phyloP scores from a whole-genome alignment of 148 eudicot species.

The Fallopia convolvulus region DNA sequence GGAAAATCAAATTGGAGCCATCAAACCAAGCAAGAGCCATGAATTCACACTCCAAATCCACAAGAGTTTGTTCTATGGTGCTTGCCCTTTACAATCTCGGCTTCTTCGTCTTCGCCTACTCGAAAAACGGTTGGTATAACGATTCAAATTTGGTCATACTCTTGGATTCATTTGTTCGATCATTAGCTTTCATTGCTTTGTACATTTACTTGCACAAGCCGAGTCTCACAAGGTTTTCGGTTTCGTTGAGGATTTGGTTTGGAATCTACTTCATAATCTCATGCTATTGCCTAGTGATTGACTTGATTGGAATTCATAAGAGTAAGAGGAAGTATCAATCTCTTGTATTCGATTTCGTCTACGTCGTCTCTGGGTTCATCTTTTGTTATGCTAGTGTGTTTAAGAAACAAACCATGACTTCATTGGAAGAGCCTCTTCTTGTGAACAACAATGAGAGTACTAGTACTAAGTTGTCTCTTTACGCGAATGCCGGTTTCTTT shows the following conservation, averaged over 20 bases:
- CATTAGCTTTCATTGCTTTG: conserved; percentile 30
- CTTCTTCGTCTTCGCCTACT: conserved; percentile 30
- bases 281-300: conserved; percentile 42
- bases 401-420: conserved; percentile 17
- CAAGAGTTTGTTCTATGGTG: conserved; percentile 24
- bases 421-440: conserved; percentile 44
- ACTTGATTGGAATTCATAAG: conserved; percentile 14
- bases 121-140: conserved; percentile 42
- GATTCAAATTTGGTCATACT: conserved; percentile 25
- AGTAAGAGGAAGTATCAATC: conserved; percentile 7
- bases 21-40: conserved; percentile 18
- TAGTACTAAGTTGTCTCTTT: conserved; percentile 37
- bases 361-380: conserved; percentile 26
- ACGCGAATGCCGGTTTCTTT: conserved; percentile 27
- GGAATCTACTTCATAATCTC: conserved; percentile 41
- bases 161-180: conserved; percentile 31
- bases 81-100: conserved; percentile 32
- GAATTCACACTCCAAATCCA: conserved; percentile 22
- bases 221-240: conserved; percentile 33
- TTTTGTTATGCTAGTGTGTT: conserved; percentile 32
- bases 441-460: conserved; percentile 19
- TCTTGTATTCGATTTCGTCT: conserved; percentile 38
- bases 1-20: conserved; percentile 1
- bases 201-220: conserved; percentile 28
- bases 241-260: conserved; percentile 65